Conservation (phyloP, 2,329 filamentous ascomycete species). For the Fusarium tjaetaba region DNA sequence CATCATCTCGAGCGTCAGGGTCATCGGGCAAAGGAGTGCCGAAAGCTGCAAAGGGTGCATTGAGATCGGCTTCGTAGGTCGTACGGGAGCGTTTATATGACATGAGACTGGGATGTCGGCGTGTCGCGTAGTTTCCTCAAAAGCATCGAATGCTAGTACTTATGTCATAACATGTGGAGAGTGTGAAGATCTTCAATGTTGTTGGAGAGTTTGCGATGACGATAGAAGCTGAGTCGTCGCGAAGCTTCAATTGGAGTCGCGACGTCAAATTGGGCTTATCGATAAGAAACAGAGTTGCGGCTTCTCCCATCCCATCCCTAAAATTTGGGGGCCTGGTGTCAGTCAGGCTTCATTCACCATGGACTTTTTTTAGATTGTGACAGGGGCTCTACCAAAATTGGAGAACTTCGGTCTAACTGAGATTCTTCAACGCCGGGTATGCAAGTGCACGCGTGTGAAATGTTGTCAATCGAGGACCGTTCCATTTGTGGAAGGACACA, state of each 20-base stretch:
- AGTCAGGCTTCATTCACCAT: background rate
- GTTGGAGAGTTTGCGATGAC: background rate
- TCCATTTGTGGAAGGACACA: background rate
- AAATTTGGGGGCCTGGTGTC: background rate
- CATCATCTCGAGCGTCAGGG: constrained; percentile 83
- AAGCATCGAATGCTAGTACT: constrained; percentile 18
- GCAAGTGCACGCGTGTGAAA: constrained; percentile 23
- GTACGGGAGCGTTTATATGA: constrained; percentile 82
- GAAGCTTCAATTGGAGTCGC: constrained; percentile 20
- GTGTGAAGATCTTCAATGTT: background rate
- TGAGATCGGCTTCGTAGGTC: constrained; percentile 79
- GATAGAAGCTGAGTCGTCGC: constrained; percentile 9
- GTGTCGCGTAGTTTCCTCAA: constrained; percentile 5
- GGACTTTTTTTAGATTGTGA: background rate
- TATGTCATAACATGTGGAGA: background rate
- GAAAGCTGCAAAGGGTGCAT: constrained; percentile 80
- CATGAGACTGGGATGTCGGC: constrained; percentile 59
- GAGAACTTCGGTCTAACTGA: constrained; percentile 16
- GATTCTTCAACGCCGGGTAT: constrained; percentile 14
- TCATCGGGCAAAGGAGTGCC: constrained; percentile 89
- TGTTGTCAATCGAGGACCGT: background rate
- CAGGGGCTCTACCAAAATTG: constrained; percentile 18
- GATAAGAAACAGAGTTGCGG: constrained; percentile 31
- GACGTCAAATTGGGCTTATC: constrained; percentile 33
- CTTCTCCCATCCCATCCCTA: background rate